Conservation (phyloP, 495 filamentous ascomycete species). For the Aspergillus carlsbadensis region DNA sequence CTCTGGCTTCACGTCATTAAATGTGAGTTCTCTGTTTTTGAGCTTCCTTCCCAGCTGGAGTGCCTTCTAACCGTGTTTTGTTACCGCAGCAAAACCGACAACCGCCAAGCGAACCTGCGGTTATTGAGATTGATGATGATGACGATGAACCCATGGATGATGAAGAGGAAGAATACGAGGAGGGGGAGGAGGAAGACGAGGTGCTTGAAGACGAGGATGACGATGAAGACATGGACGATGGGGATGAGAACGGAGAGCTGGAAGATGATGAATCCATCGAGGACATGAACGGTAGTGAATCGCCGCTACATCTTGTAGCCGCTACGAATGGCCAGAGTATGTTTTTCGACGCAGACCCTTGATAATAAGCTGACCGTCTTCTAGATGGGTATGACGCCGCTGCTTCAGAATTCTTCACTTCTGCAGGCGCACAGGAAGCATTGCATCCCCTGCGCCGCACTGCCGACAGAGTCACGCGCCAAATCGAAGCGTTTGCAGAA, state of each 20-base stretch:
- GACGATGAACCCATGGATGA: conserved; percentile 34
- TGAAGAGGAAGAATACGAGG: conserved; percentile 25
- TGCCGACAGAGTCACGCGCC: conserved; percentile 59
- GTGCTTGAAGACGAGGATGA: conserved; percentile 22
- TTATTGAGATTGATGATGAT: conserved; percentile 45
- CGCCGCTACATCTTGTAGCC: conserved; percentile 17
- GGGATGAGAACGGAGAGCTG: conserved; percentile 17
- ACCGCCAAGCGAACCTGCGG: conserved; percentile 26
- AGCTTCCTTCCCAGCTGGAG: conserved; percentile 5
- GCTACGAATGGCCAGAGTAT: conserved; percentile 21
- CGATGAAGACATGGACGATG: conserved; percentile 31
- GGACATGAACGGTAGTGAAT: conserved; percentile 24
- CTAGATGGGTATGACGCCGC: conserved; percentile 18
- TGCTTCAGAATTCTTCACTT: conserved; percentile 46
- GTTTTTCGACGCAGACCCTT: not conserved
- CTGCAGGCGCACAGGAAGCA: conserved; percentile 48
- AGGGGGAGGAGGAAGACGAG: conserved; percentile 25
- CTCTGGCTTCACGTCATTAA: conserved; percentile 25
- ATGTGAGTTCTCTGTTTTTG: conserved; percentile 26
- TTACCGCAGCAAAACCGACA: conserved; percentile 19
- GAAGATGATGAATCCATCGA: conserved; percentile 18
- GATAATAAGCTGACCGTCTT: conserved; percentile 19
- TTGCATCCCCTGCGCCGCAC: conserved; percentile 57
- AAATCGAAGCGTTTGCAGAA: conserved; percentile 66
- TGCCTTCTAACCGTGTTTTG: conserved; percentile 11